phyloP scores from a whole-genome alignment of 495 filamentous ascomycete genomes.

The Hypoxylon subgilvum region DNA sequence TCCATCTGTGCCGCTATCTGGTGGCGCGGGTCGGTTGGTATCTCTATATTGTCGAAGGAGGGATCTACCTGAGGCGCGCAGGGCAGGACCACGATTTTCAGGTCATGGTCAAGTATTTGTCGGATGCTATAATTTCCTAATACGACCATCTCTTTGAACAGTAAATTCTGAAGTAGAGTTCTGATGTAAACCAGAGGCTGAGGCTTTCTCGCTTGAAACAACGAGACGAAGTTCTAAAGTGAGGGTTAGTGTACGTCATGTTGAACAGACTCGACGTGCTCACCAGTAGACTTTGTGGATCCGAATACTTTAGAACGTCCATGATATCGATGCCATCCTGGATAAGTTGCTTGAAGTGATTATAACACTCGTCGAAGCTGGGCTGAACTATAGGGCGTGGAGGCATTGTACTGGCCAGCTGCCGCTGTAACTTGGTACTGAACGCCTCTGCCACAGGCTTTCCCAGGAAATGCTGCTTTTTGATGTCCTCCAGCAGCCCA shows the following conservation, averaged over 20 bases:
- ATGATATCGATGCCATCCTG: conserved; percentile 72
- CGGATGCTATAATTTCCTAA: conserved; percentile 70
- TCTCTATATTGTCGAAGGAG: conserved; percentile 74
- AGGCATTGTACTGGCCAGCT: conserved; percentile 87
- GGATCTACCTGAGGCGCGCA: conserved; percentile 72
- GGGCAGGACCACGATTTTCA: conserved; percentile 77
- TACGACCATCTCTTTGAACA: conserved; percentile 73
- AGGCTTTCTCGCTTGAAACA: conserved; percentile 78
- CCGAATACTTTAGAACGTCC: conserved; percentile 69
- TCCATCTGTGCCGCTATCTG: conserved; percentile 80
- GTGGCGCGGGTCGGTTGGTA: conserved; percentile 76
- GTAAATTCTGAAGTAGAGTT: conserved; percentile 74
- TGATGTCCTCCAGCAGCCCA: conserved; percentile 56
- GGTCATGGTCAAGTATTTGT: conserved; percentile 77
- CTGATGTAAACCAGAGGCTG: conserved; percentile 85
- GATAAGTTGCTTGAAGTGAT: conserved; percentile 72
- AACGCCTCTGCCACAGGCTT: conserved; percentile 76
- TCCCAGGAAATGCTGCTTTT: conserved; percentile 64
- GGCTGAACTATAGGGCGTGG: conserved; percentile 87
- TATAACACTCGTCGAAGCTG: conserved; percentile 71
- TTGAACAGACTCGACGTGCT: conserved; percentile 27
- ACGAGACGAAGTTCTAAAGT: conserved; percentile 67
- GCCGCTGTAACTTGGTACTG: conserved; percentile 87
- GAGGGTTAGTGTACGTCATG: conserved; percentile 2
- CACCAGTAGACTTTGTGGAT: conserved; percentile 72